Percentiles rank a stretch among this genome's conserved stretches.
Conservation (phyloP, 75 land plant species). For the Chamaecyparis obtusa region DNA sequence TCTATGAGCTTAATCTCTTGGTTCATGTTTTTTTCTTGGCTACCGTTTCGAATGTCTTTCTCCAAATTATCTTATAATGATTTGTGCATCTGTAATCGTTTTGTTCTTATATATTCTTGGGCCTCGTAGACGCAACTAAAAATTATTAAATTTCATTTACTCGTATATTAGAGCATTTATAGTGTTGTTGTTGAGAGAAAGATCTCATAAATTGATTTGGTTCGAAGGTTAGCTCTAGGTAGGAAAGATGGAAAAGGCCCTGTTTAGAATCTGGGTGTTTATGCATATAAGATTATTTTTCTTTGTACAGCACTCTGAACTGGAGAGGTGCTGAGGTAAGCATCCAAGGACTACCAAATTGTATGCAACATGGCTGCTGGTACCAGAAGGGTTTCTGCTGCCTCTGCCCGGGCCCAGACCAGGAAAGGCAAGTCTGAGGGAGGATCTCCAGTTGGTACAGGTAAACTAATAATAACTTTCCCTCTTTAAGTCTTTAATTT, state of each 20-base stretch:
- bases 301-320: neutral
- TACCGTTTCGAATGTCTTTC: neutral
- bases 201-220: neutral
- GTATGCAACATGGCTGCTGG: conserved; percentile 7
- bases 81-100: neutral
- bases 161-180: neutral
- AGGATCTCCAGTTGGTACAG: neutral
- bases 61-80: neutral
- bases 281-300: neutral
- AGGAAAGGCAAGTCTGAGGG: conserved; percentile 7
- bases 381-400: conserved; percentile 28
- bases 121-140: neutral
- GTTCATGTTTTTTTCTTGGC: neutral
- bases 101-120: neutral
- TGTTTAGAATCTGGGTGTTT: neutral
- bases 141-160: neutral
- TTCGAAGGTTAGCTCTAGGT: neutral
- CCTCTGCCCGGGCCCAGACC: conserved; percentile 37
- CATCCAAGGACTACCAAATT: neutral
- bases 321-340: neutral
- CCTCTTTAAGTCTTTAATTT: neutral
- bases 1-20: neutral
- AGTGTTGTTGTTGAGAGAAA: neutral
- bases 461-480: neutral
- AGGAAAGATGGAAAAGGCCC: neutral